phyloP scores from a whole-genome alignment of 2,329 filamentous ascomycete species.

The Pseudonectria buxi region DNA sequence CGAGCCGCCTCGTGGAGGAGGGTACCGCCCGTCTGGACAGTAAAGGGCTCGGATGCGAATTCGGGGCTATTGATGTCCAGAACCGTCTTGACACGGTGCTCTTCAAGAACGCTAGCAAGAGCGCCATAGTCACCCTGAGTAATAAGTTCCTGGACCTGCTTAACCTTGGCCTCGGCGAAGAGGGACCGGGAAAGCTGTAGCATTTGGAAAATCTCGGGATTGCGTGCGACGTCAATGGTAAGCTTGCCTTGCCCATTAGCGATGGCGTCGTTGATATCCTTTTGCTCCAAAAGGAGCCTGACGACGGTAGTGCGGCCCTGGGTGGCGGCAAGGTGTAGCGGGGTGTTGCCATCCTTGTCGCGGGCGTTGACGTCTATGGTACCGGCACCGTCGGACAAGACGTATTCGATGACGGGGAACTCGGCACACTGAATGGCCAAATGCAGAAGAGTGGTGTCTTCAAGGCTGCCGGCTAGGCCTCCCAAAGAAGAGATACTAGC shows the following conservation, averaged over 20 bases:
- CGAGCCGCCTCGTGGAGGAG: slow-evolving; percentile 89
- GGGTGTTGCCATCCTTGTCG: slow-evolving; percentile 90
- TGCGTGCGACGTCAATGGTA: slow-evolving; percentile 82
- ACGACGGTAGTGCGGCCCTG: slow-evolving; percentile 78
- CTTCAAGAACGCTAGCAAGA: slow-evolving; percentile 74
- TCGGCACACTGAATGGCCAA: slow-evolving; percentile 95
- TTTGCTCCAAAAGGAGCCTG: slow-evolving; percentile 73
- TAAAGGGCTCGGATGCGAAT: slow-evolving; percentile 72
- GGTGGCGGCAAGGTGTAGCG: slow-evolving; percentile 78
- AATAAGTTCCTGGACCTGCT: slow-evolving; percentile 76
- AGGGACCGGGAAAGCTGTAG: slow-evolving; percentile 84
- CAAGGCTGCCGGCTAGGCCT: slow-evolving; percentile 42
- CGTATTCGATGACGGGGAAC: slow-evolving; percentile 83
- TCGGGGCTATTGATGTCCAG: slow-evolving; percentile 91
- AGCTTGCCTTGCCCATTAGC: slow-evolving; percentile 79
- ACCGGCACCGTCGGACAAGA: slow-evolving; percentile 67
- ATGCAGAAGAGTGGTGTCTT: slow-evolving; percentile 87
- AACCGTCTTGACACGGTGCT: slow-evolving; percentile 76
- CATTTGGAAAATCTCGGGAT: slow-evolving; percentile 91
- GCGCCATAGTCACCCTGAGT: slow-evolving; percentile 65
- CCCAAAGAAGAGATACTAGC: slow-evolving; percentile 51
- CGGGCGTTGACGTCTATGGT: slow-evolving; percentile 78
- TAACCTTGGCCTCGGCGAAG: slow-evolving; percentile 80
- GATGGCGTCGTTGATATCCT: slow-evolving; percentile 80
- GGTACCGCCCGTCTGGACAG: slow-evolving; percentile 78